Percentiles rank a stretch among this genome's conserved stretches.
Evolutionary conservation across 2,329 filamentous ascomycete species (phyloP).

Genomic region (Trichoderma koningii): DNA sequence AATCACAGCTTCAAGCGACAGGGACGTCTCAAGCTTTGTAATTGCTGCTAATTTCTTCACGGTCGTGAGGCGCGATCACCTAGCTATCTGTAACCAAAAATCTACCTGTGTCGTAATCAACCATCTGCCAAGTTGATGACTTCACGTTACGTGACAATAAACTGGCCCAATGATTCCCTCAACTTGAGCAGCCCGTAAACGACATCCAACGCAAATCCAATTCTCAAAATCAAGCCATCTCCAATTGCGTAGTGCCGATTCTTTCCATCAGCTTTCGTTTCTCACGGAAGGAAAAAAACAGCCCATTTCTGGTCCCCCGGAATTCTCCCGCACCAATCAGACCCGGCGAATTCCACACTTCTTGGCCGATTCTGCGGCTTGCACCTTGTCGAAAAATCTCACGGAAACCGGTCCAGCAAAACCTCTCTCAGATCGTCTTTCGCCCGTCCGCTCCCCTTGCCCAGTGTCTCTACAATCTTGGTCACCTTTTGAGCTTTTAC

Average conservation of each 20-base stretch:
- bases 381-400: conserved; percentile 42
- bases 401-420: conserved; percentile 34
- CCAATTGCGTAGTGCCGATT: conserved; percentile 13
- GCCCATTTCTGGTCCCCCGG: conserved; percentile 38
- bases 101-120: no score
- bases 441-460: not conserved
- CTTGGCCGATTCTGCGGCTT: conserved; percentile 22
- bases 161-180: not conserved
- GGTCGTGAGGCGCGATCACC: no score
- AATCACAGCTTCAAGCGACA: no score
- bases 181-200: not conserved
- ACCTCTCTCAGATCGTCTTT: conserved; percentile 20
- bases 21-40: no score
- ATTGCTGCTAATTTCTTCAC: no score
- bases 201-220: not conserved
- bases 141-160: no score
- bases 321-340: conserved; percentile 44
- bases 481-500: not conserved
- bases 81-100: no score
- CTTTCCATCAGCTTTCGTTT: not conserved
- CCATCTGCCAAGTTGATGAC: no score
- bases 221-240: not conserved
- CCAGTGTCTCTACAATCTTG: not conserved
- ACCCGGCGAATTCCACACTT: conserved; percentile 35
- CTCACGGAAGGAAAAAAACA: conserved; percentile 18